A percentile compares a stretch with the other conserved stretches of the same genome.
phyloP scores from a whole-genome alignment of 768 basidiomycete species.

The Tricholoma furcatifolium region DNA sequence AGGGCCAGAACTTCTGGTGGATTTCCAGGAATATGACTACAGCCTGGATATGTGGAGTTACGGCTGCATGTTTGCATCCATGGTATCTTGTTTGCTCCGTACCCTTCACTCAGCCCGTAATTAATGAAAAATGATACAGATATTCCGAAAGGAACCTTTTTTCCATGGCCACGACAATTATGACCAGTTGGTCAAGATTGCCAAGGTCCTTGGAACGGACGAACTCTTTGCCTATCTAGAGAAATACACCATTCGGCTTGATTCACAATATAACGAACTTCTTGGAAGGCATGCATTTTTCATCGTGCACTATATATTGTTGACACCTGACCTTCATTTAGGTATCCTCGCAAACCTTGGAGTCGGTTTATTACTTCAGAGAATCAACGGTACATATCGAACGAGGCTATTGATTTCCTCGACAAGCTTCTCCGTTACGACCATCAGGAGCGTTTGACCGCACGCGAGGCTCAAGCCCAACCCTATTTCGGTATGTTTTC shows the following conservation, averaged over 20 bases:
- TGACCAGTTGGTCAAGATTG: constrained; percentile 97
- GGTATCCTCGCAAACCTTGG: constrained; percentile 95
- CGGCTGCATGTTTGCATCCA: constrained; percentile 98
- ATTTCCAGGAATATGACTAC: constrained; percentile 99
- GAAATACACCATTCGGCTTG: constrained; percentile 93
- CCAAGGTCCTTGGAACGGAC: constrained; percentile 96
- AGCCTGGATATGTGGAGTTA: constrained; percentile 99
- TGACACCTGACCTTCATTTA: constrained; percentile 26
- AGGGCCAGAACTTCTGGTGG: constrained; percentile 93
- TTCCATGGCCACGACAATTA: constrained; percentile 99
- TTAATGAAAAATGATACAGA: constrained; percentile 45
- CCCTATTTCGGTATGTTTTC: constrained; percentile 79
- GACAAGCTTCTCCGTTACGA: constrained; percentile 96
- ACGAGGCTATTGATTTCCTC: constrained; percentile 94
- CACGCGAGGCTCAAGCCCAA: constrained; percentile 88
- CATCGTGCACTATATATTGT: constrained; percentile 3
- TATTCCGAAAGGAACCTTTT: constrained; percentile 98
- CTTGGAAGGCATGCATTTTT: constrained; percentile 64
- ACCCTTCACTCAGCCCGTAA: constrained; percentile 8
- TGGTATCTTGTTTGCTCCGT: constrained; percentile 52
- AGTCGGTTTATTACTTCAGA: constrained; percentile 92
- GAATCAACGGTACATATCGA: constrained; percentile 94
- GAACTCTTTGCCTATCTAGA: constrained; percentile 91
- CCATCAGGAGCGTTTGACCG: constrained; percentile 95
- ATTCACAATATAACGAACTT: constrained; percentile 94